Conservation (phyloP, 1,284 basidiomycete genomes). For the Cryptococcus sp. region DNA sequence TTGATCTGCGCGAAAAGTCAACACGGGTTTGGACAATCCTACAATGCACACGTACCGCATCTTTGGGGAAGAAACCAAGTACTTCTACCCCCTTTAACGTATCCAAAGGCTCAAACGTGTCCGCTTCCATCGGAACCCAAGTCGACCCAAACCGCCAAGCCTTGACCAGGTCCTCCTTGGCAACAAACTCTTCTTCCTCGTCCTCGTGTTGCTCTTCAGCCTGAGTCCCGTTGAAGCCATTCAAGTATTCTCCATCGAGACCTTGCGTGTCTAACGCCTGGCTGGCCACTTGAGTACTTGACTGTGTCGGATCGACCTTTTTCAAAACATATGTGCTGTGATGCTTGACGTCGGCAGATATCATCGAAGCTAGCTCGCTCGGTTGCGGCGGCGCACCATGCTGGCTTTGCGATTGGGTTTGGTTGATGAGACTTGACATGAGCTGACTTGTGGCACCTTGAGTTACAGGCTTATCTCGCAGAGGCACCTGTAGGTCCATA, state of each 20-base stretch:
- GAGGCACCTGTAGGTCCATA: slow-evolving; percentile 39
- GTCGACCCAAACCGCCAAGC: slow-evolving; percentile 93
- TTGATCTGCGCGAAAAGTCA: slow-evolving; percentile 61
- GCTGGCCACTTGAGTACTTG: slow-evolving; percentile 14
- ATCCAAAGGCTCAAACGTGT: slow-evolving; percentile 68
- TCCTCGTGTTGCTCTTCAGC: slow-evolving; percentile 30
- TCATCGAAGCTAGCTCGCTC: slow-evolving; percentile 43
- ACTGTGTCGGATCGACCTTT: slow-evolving; percentile 13
- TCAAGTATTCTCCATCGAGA: slow-evolving; percentile 21
- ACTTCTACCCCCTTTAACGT: slow-evolving; percentile 84
- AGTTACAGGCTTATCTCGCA: slow-evolving; percentile 10
- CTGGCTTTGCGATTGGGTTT: slow-evolving; percentile 25
- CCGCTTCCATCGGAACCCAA: slow-evolving; percentile 78
- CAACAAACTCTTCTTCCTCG: slow-evolving; percentile 50
- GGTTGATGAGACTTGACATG: slow-evolving; percentile 27
- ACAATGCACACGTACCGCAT: slow-evolving; percentile 59
- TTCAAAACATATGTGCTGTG: slow-evolving; percentile 47
- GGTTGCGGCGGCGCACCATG: slow-evolving; percentile 16
- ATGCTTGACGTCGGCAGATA: slow-evolving; percentile 49
- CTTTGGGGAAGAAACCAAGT: slow-evolving; percentile 72
- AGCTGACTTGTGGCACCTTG: slow-evolving; percentile 27
- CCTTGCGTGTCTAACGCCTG: slow-evolving; percentile 26
- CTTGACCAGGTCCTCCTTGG: slow-evolving; percentile 54
- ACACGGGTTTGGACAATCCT: background rate
- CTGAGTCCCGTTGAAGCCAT: slow-evolving; percentile 16